phyloP scores from a whole-genome alignment of 2,329 filamentous ascomycete genomes.

The Ilyonectria sp. region DNA sequence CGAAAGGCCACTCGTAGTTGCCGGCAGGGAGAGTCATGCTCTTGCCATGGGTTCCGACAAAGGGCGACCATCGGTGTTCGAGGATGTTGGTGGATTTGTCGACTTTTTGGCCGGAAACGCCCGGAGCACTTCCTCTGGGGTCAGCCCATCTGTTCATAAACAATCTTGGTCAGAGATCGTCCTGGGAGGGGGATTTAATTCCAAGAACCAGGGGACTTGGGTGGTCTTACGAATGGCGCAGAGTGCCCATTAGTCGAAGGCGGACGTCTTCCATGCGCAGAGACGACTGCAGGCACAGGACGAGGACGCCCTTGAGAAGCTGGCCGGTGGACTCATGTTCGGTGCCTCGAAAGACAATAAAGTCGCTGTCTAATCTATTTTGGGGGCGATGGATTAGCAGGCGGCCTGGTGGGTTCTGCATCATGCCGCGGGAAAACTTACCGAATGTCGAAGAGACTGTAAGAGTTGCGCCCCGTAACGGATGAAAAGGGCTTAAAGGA shows the following conservation, averaged over 20 bases:
- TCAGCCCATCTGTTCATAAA: slow-evolving; percentile 63
- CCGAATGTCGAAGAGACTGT: slow-evolving; percentile 73
- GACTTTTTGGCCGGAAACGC: slow-evolving; percentile 71
- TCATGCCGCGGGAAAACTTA: slow-evolving; percentile 52
- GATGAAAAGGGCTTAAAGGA: slow-evolving; percentile 70
- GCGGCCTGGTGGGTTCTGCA: slow-evolving; percentile 8
- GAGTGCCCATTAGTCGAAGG: slow-evolving; percentile 78
- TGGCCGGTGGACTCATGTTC: slow-evolving; percentile 84
- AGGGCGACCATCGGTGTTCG: slow-evolving; percentile 78
- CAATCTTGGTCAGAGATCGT: slow-evolving; percentile 32
- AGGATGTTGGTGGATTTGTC: slow-evolving; percentile 74
- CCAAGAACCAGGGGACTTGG: not conserved
- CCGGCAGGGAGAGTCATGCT: slow-evolving; percentile 76
- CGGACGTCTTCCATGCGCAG: slow-evolving; percentile 82
- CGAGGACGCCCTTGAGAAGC: slow-evolving; percentile 79
- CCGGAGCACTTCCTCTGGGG: slow-evolving; percentile 68
- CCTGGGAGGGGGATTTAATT: slow-evolving; percentile 20
- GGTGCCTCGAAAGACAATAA: slow-evolving; percentile 83
- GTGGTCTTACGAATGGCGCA: slow-evolving; percentile 73
- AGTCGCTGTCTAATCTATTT: slow-evolving; percentile 80
- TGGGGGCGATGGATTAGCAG: slow-evolving; percentile 22
- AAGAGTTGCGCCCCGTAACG: slow-evolving; percentile 65
- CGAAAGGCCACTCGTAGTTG: slow-evolving; percentile 89
- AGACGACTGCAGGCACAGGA: slow-evolving; percentile 79
- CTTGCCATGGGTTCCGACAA: slow-evolving; percentile 71